phyloP scores from a whole-genome alignment of 805 yeast species.

The Wickerhamiella qilinensis region DNA sequence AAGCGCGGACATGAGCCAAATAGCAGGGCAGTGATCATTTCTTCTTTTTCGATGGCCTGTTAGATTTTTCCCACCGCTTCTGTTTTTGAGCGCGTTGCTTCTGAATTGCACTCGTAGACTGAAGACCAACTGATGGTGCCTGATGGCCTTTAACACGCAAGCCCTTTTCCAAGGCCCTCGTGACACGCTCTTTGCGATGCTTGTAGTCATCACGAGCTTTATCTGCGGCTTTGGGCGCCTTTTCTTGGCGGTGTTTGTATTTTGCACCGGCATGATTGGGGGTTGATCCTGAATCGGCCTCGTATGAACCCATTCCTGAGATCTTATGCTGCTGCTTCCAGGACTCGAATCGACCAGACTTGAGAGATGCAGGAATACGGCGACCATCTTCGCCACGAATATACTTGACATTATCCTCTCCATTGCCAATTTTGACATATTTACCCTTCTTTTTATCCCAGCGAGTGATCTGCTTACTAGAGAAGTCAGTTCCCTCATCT shows the following conservation, averaged over 20 bases:
- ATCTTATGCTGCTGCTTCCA: slow-evolving; percentile 68
- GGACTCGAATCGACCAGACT: slow-evolving; percentile 79
- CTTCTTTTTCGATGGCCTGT: background rate
- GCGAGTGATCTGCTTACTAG: slow-evolving; percentile 46
- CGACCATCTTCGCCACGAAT: slow-evolving; percentile 93
- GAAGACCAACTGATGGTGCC: slow-evolving; percentile 35
- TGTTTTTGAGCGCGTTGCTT: slow-evolving; percentile 57
- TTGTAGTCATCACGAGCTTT: slow-evolving; percentile 75
- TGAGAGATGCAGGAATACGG: slow-evolving; percentile 75
- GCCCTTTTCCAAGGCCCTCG: slow-evolving; percentile 65
- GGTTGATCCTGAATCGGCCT: slow-evolving; percentile 14
- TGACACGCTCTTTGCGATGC: slow-evolving; percentile 66
- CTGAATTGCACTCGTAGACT: slow-evolving; percentile 58
- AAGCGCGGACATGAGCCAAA: too few species aligned
- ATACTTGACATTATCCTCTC: slow-evolving; percentile 48
- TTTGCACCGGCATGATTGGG: too few species aligned
- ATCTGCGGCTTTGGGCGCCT: slow-evolving; percentile 86
- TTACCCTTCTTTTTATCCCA: slow-evolving; percentile 94
- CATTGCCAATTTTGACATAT: slow-evolving; percentile 59
- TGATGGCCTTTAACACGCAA: slow-evolving; percentile 39
- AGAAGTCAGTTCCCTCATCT: slow-evolving; percentile 56
- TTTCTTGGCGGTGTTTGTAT: slow-evolving; percentile 56
- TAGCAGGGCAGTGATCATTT: too few species aligned
- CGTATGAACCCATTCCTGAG: slow-evolving; percentile 18
- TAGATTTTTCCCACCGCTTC: slow-evolving; percentile 36